Percentiles rank a stretch among this genome's conserved stretches.
Evolutionary conservation across 179 eudicot species (phyloP).

Genomic region (Heliamphora pulchella): DNA sequence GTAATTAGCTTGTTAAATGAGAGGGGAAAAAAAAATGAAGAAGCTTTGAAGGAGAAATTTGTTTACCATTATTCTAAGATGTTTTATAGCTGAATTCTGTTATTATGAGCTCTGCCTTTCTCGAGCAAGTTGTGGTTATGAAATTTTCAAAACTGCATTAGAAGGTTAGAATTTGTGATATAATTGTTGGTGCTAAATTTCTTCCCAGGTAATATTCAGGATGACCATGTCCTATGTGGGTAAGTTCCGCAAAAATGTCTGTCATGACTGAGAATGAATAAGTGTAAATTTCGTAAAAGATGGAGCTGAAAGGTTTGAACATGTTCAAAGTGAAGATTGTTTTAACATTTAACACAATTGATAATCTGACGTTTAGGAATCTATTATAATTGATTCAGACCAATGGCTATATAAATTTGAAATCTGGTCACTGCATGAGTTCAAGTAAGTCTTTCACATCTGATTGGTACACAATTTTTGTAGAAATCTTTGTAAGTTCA

Average conservation of each 20-base stretch:
- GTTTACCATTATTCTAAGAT: background rate
- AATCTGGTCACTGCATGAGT: background rate
- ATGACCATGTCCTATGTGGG: background rate
- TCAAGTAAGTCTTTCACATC: background rate
- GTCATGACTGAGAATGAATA: background rate
- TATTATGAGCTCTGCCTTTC: background rate
- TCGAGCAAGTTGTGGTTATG: background rate
- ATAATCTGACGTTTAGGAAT: background rate
- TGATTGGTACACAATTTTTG: background rate
- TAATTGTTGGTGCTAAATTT: background rate
- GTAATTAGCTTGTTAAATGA: conserved; percentile 3
- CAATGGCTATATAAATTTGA: no score
- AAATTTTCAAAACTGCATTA: background rate
- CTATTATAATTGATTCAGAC: background rate
- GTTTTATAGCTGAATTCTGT: background rate
- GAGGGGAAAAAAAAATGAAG: background rate
- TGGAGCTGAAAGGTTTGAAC: background rate
- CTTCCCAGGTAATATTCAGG: background rate
- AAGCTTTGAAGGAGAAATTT: background rate
- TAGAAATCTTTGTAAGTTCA: background rate
- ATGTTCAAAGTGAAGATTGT: background rate
- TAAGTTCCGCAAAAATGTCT: background rate
- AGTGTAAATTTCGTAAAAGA: no score
- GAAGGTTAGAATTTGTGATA: background rate
- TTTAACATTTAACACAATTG: background rate